A percentile compares a stretch with the other conserved stretches of the same genome.
Evolutionary conservation across 169 alveolate species (phyloP).

Genomic region (Plasmodium adleri): DNA sequence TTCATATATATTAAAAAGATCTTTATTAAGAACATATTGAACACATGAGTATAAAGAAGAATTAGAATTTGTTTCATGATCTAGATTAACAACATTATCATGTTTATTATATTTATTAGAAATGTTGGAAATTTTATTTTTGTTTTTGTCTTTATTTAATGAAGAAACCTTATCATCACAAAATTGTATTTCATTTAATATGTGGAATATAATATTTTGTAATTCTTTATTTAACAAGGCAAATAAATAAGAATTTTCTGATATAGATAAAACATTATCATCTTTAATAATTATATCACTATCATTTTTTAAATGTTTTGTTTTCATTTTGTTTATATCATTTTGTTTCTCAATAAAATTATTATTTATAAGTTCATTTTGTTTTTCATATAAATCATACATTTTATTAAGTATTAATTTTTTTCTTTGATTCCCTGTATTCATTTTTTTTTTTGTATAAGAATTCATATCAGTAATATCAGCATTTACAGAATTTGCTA

Average conservation of each 20-base stretch:
- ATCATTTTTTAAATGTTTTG: neutral
- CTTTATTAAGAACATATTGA: neutral
- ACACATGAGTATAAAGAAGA: neutral
- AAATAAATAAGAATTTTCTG: neutral
- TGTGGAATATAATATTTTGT: neutral
- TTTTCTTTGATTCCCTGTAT: neutral
- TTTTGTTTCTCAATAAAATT: neutral
- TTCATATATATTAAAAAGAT: neutral
- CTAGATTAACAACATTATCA: neutral
- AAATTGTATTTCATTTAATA: neutral
- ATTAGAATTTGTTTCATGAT: neutral
- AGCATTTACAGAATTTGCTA: constrained; percentile 48
- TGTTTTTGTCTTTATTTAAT: constrained; percentile 5
- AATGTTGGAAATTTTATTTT: neutral
- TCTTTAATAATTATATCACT: neutral
- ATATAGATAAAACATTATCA: constrained; percentile 1
- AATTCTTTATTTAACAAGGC: constrained; percentile 20
- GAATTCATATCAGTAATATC: constrained; percentile 11
- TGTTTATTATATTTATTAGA: neutral
- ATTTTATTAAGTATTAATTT: neutral
- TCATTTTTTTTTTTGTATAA: constrained; percentile 8
- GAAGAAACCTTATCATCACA: neutral
- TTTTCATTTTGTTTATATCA: neutral
- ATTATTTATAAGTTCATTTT: constrained; percentile 3
- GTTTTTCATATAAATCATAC: constrained; percentile 8